Conservation (phyloP, 495 filamentous ascomycete genomes). For the Hypoxylon fragiforme region DNA sequence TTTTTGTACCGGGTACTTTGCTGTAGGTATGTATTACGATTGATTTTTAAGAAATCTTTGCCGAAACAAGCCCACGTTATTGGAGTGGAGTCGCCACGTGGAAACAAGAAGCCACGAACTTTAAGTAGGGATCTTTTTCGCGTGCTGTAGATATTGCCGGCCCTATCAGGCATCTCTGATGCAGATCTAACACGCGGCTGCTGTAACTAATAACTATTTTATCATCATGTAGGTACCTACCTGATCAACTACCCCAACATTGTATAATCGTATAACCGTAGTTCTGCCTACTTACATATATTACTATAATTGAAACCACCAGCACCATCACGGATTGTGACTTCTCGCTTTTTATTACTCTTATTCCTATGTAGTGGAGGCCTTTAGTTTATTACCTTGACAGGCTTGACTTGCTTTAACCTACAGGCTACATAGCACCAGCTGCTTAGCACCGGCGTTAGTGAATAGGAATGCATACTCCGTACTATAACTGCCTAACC, state of each 20-base stretch:
- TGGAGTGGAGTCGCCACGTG: conserved; percentile 31
- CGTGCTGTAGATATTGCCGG: conserved; percentile 33
- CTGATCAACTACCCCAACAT: no score
- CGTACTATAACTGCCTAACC: no score
- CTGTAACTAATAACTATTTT: conserved; percentile 1
- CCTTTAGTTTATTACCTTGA: no score
- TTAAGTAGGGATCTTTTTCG: conserved; percentile 30
- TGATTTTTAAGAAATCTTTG: conserved; percentile 31
- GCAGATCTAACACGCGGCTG: conserved; percentile 35
- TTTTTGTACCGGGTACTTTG: conserved; percentile 21
- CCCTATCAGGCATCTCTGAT: conserved; percentile 29
- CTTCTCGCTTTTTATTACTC: no score
- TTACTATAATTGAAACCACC: not conserved
- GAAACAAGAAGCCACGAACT: conserved; percentile 30
- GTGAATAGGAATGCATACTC: no score
- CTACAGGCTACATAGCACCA: no score
- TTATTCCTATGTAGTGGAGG: no score
- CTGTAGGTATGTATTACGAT: no score
- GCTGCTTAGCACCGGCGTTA: no score
- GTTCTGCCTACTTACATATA: conserved; percentile 4
- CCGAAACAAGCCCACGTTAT: conserved; percentile 34
- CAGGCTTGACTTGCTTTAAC: no score
- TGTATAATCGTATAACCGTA: no score
- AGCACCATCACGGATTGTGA: not conserved
- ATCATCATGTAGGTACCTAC: no score